phyloP scores from a whole-genome alignment of 768 basidiomycete species.

The Boletus edulis region DNA sequence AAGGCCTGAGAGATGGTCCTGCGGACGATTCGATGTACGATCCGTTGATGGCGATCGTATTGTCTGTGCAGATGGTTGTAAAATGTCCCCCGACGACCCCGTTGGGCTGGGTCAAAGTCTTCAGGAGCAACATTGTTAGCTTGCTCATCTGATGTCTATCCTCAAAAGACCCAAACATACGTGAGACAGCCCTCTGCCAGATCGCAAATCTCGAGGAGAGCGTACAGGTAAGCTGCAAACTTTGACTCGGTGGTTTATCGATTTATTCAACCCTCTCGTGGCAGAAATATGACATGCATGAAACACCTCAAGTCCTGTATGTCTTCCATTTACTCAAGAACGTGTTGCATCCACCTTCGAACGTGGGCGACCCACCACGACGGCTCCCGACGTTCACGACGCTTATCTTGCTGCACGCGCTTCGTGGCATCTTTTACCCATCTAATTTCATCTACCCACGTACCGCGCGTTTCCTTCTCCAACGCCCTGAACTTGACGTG shows the following conservation, averaged over 20 bases:
- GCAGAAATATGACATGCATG: slow-evolving; percentile 68
- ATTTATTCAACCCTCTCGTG: background rate
- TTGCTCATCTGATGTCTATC: slow-evolving; percentile 73
- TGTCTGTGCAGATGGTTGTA: slow-evolving; percentile 65
- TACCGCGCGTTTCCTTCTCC: slow-evolving; percentile 84
- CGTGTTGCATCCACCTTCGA: slow-evolving; percentile 2
- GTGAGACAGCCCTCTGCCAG: slow-evolving; percentile 61
- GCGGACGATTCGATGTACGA: slow-evolving; percentile 62
- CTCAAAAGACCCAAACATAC: slow-evolving; percentile 56
- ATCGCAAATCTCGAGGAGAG: slow-evolving; percentile 58
- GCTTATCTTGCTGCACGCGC: slow-evolving; percentile 78
- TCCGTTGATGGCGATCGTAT: slow-evolving; percentile 67
- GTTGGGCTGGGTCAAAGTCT: slow-evolving; percentile 78
- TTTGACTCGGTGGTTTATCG: background rate
- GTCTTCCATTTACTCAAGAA: slow-evolving; percentile 47
- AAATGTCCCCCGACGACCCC: slow-evolving; percentile 57
- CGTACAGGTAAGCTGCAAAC: slow-evolving; percentile 53
- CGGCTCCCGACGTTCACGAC: slow-evolving; percentile 78
- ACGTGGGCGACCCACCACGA: slow-evolving; percentile 51
- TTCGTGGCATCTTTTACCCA: slow-evolving; percentile 82
- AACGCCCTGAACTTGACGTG: slow-evolving; percentile 77
- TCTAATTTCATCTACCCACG: slow-evolving; percentile 86
- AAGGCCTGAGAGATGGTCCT: slow-evolving; percentile 14
- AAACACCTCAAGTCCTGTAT: slow-evolving; percentile 69
- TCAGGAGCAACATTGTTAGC: slow-evolving; percentile 76